Evolutionary conservation across 2,329 filamentous ascomycete species (phyloP).

Genomic region (Trichoderma semiorbis): DNA sequence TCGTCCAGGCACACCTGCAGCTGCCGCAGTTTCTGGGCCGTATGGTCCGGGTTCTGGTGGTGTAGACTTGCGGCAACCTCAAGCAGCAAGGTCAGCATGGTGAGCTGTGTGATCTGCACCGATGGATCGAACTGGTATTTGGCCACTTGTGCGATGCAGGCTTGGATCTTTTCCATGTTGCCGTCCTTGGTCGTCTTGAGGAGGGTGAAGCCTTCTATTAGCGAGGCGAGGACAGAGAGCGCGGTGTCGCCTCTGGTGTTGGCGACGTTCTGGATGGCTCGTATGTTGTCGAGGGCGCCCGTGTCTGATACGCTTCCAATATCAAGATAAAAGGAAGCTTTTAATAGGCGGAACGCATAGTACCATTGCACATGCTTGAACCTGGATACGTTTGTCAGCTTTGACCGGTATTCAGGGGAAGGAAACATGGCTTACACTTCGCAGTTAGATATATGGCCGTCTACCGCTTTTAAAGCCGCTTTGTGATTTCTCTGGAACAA

Average conservation of each 20-base stretch:
- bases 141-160: constrained; percentile 69
- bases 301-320: constrained; percentile 58
- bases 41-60: constrained; percentile 55
- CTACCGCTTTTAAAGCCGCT: constrained; percentile 68
- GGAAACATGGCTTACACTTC: constrained; percentile 50
- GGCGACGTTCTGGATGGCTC: constrained; percentile 58
- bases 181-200: constrained; percentile 63
- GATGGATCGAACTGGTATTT: constrained; percentile 66
- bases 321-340: constrained; percentile 65
- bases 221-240: constrained; percentile 61
- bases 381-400: constrained; percentile 29
- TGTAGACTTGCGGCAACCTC: constrained; percentile 69
- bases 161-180: constrained; percentile 65
- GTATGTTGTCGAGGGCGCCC: constrained; percentile 65
- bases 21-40: constrained; percentile 56
- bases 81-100: constrained; percentile 62
- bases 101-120: constrained; percentile 63
- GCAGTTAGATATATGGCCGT: constrained; percentile 65
- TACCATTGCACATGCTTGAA: constrained; percentile 69
- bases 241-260: constrained; percentile 58
- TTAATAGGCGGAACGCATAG: constrained; percentile 73
- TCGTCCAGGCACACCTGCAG: constrained; percentile 63
- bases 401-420: background rate
- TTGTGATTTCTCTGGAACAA: constrained; percentile 68
- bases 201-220: constrained; percentile 67